Conservation (phyloP, 805 yeast species). For the Tetrapisispora nanseiensis region DNA sequence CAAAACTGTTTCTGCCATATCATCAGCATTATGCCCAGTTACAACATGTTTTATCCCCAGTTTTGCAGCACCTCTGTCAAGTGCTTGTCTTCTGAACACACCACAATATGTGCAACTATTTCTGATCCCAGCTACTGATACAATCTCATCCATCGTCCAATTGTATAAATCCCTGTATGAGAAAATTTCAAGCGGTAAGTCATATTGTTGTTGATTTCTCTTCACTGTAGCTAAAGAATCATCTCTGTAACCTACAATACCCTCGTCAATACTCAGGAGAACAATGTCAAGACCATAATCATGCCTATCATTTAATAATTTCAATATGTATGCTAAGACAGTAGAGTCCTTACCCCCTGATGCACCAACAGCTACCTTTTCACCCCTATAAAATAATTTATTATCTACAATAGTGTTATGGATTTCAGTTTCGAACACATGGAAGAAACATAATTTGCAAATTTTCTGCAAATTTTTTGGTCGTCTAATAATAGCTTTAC, state of each 20-base stretch:
- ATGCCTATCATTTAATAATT: slow-evolving; percentile 78
- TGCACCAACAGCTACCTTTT: slow-evolving; percentile 92
- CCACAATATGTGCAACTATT: slow-evolving; percentile 98
- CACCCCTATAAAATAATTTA: slow-evolving; percentile 68
- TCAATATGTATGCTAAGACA: slow-evolving; percentile 80
- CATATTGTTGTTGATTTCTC: slow-evolving; percentile 78
- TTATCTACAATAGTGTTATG: slow-evolving; percentile 76
- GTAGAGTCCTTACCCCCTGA: slow-evolving; percentile 98
- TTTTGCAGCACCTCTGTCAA: slow-evolving; percentile 90
- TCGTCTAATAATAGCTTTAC: slow-evolving; percentile 80
- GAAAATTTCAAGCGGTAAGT: slow-evolving; percentile 68
- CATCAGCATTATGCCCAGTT: slow-evolving; percentile 98
- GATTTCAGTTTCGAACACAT: slow-evolving; percentile 89
- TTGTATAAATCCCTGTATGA: slow-evolving; percentile 83
- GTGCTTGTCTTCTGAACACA: slow-evolving; percentile 89
- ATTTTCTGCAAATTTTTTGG: slow-evolving; percentile 87
- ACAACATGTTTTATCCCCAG: slow-evolving; percentile 82
- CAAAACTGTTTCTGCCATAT: slow-evolving; percentile 95
- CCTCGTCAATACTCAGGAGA: slow-evolving; percentile 86
- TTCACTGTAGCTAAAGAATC: slow-evolving; percentile 95
- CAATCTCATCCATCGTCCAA: slow-evolving; percentile 99
- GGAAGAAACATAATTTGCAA: slow-evolving; percentile 83
- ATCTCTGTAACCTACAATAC: slow-evolving; percentile 93
- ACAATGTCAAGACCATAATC: slow-evolving; percentile 81
- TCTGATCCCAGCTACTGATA: slow-evolving; percentile 84